These are phyloP conservation scores for Candida ulmi DNA, from an alignment of 805 yeast genomes.

Conservation along the genomic window DNA sequence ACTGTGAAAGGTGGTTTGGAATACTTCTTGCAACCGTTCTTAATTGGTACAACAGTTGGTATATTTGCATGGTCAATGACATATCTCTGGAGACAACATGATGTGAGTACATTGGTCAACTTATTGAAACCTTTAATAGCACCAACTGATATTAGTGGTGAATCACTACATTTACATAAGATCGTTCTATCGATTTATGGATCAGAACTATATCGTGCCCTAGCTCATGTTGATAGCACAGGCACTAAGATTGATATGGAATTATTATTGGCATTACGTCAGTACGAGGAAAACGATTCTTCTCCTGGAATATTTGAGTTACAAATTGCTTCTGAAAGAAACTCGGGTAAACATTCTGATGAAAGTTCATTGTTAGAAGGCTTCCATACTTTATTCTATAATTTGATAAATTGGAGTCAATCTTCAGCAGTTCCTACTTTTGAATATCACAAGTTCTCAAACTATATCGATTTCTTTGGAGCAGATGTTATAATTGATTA, in stretches of 20 bases:
- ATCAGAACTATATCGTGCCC: conserved; percentile 10
- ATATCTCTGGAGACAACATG: conserved; percentile 30
- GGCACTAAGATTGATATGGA: conserved; percentile 13
- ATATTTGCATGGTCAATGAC: conserved; percentile 45
- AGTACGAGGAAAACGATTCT: conserved; percentile 4
- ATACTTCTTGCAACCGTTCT: conserved; percentile 76
- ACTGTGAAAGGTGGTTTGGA: conserved; percentile 75
- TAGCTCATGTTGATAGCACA: conserved; percentile 9
- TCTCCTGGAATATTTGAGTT: conserved; percentile 5
- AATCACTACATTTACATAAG: conserved; percentile 38
- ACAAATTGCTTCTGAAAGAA: not conserved
- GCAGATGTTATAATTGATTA: conserved; percentile 14
- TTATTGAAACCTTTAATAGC: conserved; percentile 35
- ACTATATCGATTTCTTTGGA: conserved; percentile 14
- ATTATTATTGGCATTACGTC: conserved; percentile 10
- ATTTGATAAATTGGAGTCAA: conserved; percentile 19
- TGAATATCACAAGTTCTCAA: conserved; percentile 13
- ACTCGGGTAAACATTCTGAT: not conserved
- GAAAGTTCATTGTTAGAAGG: conserved; percentile 5
- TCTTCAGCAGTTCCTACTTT: conserved; percentile 13
- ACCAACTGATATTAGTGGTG: conserved; percentile 40
- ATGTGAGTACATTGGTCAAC: conserved; percentile 29
- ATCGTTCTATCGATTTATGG: conserved; percentile 27
- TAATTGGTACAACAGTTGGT: conserved; percentile 52
- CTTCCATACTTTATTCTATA: conserved; percentile 17